Base-by-base conservation (phyloP, 306 rosid genomes). In the Vigna trinervia region DNA sequence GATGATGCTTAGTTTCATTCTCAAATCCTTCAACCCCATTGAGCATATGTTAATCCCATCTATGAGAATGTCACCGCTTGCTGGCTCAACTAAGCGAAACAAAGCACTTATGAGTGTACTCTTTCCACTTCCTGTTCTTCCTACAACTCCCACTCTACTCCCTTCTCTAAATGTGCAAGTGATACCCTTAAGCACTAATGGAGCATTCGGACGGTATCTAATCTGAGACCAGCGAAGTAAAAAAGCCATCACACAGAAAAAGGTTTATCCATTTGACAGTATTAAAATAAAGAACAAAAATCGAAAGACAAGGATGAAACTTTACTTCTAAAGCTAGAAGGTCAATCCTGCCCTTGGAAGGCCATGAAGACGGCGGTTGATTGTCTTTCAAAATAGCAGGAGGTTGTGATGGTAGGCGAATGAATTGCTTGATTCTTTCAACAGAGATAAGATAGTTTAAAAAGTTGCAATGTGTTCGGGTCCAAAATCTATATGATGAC, bases 81-180 rank as follows among this genome's bases (percentile, higher is more conserved):
- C 70, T 5, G 92, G 98, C 85, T 93, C 98, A 65, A 93, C 98
- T 51, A 91, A 84, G 73, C 87, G 93, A 80, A 91, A 89, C 86
- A 93, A 78, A 73, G 97, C 97, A 78, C 96, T 93, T 36, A 91
- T 88, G 1, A 93, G 89, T n/a, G 96, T 91, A 0, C 92, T 91
- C 83, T 91, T 93, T 13, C 97, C 92, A 23, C 97, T 87, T 84
- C 97, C 98, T 3, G 98, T 93, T 58, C 96, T 89, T 83, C 96
- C 98, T 23, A 91, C 96, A 61, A 93, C 92, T 81, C 98, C 91
- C 5, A 91, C 97, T 76, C 85, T 84, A 28, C 69, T 84, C 58
- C 96, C 92, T 83, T 88, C 93, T 45, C 71, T 60, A 80, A 93
- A 86, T 2, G 88, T 87, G 82, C 98, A 93, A 36, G 86, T 85